Percentiles rank a stretch among this genome's conserved stretches.
Conservation (phyloP, 306 rosid species). For the Fragaria nilgerrensis region DNA sequence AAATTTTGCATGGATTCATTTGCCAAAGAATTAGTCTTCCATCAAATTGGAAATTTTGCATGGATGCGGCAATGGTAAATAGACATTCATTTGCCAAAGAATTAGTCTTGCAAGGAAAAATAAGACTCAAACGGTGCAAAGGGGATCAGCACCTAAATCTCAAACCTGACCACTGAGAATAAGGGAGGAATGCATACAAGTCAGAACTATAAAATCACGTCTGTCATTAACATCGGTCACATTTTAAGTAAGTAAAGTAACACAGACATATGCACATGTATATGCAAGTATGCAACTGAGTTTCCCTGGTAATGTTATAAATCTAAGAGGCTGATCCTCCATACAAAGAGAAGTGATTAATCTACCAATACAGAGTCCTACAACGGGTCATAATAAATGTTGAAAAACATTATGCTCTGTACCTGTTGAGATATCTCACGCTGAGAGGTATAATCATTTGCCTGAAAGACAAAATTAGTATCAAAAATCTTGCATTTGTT, state of each 20-base stretch:
- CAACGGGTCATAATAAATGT: background rate
- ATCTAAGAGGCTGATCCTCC: background rate
- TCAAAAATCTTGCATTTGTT: background rate
- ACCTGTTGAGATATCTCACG: constrained; percentile 92
- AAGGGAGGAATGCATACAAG: background rate
- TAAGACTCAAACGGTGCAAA: background rate
- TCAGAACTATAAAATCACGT: background rate
- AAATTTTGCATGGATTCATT: background rate
- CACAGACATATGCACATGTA: background rate
- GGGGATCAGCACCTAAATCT: background rate
- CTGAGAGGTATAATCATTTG: constrained; percentile 67
- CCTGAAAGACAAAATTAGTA: constrained; percentile 42
- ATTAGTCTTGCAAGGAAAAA: background rate
- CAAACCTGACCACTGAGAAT: background rate
- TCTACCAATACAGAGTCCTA: constrained; percentile 1
- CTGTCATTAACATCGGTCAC: background rate
- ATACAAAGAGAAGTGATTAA: background rate
- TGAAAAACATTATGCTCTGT: constrained; percentile 17
- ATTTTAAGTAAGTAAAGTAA: background rate
- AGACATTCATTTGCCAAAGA: background rate
- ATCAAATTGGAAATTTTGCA: too few relatives aligned
- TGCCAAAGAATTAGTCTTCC: background rate
- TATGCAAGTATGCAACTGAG: background rate
- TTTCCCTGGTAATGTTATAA: background rate
- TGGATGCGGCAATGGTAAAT: background rate